Conservation (phyloP, 2,329 filamentous ascomycete genomes). For the Neospermospora avenae region DNA sequence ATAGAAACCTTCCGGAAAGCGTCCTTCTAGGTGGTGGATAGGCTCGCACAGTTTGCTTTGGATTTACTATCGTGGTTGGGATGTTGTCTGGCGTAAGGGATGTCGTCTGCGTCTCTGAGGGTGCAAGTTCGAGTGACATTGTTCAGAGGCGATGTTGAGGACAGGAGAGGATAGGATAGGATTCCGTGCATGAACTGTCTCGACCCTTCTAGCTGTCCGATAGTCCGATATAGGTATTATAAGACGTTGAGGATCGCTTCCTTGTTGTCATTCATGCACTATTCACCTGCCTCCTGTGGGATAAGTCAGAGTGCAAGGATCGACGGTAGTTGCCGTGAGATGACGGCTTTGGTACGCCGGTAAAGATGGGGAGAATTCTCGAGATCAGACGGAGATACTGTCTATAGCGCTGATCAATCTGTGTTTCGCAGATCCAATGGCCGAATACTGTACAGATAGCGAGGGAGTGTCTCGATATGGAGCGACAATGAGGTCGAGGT, state of each 20-base stretch:
- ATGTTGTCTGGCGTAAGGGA: conserved; percentile 5
- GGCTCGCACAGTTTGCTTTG: conserved; percentile 4
- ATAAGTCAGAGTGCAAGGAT: neutral
- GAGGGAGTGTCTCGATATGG: neutral
- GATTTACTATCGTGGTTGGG: conserved; percentile 4
- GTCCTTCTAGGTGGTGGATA: conserved; percentile 11
- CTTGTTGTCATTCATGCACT: conserved; percentile 5
- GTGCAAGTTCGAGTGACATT: conserved; percentile 13
- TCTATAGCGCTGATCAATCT: too few species aligned
- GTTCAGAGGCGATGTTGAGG: conserved; percentile 9
- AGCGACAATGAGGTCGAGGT: neutral
- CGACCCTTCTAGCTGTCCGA: conserved; percentile 20
- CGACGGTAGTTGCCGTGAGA: neutral
- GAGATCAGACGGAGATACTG: neutral
- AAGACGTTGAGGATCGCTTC: neutral
- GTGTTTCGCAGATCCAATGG: conserved; percentile 5
- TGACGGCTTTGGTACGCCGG: conserved; percentile 2
- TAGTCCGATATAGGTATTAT: neutral
- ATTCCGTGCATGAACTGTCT: conserved; percentile 19
- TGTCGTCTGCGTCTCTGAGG: neutral
- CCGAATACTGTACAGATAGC: neutral
- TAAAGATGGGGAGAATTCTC: neutral
- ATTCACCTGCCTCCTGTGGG: neutral
- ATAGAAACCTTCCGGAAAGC: conserved; percentile 12
- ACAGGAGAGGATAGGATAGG: too few species aligned